Base-by-base conservation (phyloP, 345 rosid genomes). In the Heritiera fomes region DNA sequence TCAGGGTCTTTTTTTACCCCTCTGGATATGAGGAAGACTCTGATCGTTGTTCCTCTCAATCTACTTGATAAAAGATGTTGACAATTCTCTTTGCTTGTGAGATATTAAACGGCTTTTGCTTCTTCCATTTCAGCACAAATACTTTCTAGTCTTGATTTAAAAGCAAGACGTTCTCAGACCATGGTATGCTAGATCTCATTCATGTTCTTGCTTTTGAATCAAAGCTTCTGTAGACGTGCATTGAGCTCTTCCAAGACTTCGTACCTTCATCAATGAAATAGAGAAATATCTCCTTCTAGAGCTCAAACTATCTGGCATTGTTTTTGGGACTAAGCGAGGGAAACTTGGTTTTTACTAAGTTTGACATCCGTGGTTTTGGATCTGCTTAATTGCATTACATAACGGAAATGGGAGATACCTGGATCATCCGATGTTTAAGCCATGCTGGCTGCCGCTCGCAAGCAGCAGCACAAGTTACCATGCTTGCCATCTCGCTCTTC, bases 391-490 rank as follows among this genome's bases (percentile, higher is more conserved):
- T 34, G 38, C 38, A 34, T 34, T 34, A 34, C 38, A 18, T 23
- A 72, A 34, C 5, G 10, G 41, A 4, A 34, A 14, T n/a, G 46
- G 53, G 67, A 62, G 60, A n/a, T 82, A 93, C 98, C 96, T 91
- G 96, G 86, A 93, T 90, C 91, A 88, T 91, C 6, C 89, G 88
- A 6, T 93, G 97, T 1, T 97, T 87, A 52, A 88, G 91, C 84
- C 88, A 80, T 0, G 92, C 92, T 55, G 97, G 89, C 34, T 87
- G 97, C 66, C 93, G 92, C 18, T 89, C 84, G 78, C 94, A 93
- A 80, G 93, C 93, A 77, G 94, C 92, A 52, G 98, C 94, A 76
- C 91, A 90, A 75, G 88, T 85, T 78, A 91, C 88, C 94, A 92
- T 87, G 75, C 86, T 77, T 63, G 82, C 80, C 91, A 92, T 87